Evolutionary conservation across 257 asterid species (phyloP).

Genomic region (Plantago ovata): DNA sequence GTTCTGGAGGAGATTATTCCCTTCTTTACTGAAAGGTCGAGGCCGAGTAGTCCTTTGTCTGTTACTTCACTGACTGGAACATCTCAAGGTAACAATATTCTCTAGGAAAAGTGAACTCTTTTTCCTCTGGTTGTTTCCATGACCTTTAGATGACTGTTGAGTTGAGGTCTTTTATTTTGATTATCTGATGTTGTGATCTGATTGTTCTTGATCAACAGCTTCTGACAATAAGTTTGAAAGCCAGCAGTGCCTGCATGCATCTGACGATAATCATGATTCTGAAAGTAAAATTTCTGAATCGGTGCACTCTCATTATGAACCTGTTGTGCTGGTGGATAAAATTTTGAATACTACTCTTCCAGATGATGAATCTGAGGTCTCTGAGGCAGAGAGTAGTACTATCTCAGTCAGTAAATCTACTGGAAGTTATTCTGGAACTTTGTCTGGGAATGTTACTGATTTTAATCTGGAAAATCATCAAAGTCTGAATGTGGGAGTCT

Average conservation of each 20-base stretch:
- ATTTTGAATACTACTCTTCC: constrained; percentile 20
- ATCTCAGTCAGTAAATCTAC: constrained; percentile 12
- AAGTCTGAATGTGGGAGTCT: too few relatives aligned
- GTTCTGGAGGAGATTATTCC: constrained; percentile 76
- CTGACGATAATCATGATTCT: constrained; percentile 24
- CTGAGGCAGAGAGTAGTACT: constrained; percentile 26
- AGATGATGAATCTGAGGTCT: constrained; percentile 18
- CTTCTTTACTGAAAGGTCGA: constrained; percentile 35
- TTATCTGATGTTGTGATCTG: too few relatives aligned
- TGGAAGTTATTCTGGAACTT: constrained; percentile 20
- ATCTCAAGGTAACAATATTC: constrained; percentile 34
- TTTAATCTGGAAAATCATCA: constrained; percentile 18
- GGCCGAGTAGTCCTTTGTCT: constrained; percentile 25
- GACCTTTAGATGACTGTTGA: background rate
- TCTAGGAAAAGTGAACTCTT: background rate
- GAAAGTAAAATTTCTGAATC: constrained; percentile 20
- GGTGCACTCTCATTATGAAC: constrained; percentile 20
- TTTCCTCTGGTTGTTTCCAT: constrained; percentile 12
- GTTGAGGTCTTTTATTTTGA: too few relatives aligned
- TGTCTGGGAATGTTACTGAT: constrained; percentile 20
- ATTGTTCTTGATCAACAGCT: background rate
- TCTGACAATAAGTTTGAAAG: constrained; percentile 14
- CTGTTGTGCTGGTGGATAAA: constrained; percentile 26
- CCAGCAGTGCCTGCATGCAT: constrained; percentile 26
- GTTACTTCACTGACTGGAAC: constrained; percentile 15